These are phyloP conservation scores for Arachnomyces sp. DNA, from an alignment of 2,329 filamentous ascomycete genomes.

Conservation along the genomic window DNA sequence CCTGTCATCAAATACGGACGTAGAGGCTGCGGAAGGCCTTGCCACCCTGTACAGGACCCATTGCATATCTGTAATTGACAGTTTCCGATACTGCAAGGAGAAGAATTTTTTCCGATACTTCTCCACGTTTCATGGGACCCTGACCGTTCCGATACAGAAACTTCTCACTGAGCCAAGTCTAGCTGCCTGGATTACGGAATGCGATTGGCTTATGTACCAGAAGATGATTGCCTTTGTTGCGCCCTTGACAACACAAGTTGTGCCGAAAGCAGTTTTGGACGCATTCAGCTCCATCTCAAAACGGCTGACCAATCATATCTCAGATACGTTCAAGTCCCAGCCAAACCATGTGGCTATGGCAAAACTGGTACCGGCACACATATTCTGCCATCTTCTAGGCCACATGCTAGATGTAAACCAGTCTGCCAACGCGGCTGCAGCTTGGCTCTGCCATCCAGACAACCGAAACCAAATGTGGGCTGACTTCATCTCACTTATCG, in stretches of 20 bases:
- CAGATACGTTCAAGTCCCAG: constrained; percentile 74
- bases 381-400: constrained; percentile 79
- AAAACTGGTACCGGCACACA: constrained; percentile 76
- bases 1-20: constrained; percentile 71
- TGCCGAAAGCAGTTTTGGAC: constrained; percentile 78
- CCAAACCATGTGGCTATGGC: constrained; percentile 78
- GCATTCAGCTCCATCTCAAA: constrained; percentile 81
- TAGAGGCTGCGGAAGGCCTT: constrained; percentile 76
- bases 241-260: constrained; percentile 80
- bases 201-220: constrained; percentile 92
- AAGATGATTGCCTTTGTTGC: constrained; percentile 91
- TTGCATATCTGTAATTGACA: constrained; percentile 90
- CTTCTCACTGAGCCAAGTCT: constrained; percentile 73
- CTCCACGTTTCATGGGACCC: constrained; percentile 87
- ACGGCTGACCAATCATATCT: constrained; percentile 70
- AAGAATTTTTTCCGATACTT: constrained; percentile 95
- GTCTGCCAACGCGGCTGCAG: constrained; percentile 86
- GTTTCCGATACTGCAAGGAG: constrained; percentile 90
- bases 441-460: constrained; percentile 79
- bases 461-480: constrained; percentile 93
- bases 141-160: constrained; percentile 95
- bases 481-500: constrained; percentile 54
- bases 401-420: constrained; percentile 86
- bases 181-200: constrained; percentile 89
- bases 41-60: constrained; percentile 86